Evolutionary conservation across 106 monocot genomes (phyloP), one percentile per base, ranked within the genome.

Genomic region (Ottelia alismoides): DNA sequence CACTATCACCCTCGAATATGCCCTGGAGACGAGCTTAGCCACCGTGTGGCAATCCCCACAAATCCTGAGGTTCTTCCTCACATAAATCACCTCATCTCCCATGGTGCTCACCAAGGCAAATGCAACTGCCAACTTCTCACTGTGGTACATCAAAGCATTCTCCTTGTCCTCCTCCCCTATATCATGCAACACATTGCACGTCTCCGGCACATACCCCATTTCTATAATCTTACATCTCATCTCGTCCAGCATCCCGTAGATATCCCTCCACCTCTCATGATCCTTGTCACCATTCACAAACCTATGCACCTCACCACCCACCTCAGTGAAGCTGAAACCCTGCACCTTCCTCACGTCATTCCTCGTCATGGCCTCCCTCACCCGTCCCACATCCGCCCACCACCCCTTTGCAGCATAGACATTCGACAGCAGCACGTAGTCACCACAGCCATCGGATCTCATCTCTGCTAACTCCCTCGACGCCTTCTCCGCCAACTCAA

Each of bases 161-260:
- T 94, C 72, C 49, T 94, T 94, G 21, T 94, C 88, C 65, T 94
- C 88, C 56, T 94, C 88, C 51, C 67, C 78, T 22, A 94, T 78
- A 51, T 88, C 93, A 40, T 94, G 93, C 64, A 94, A 52, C 28
- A 94, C 78, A 49, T 76, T 70, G 11, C 60, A 47, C 0, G 80
- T 81, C 45, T 83, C 88, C 1, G 87, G 53, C 40, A 70, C 54
- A 60, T 88, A 80, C 20, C 93, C 93, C 31, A 88, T 32, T 47
- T 49, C 70, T 49, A 25, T 55, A 22, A 94, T 73, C 70, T 65
- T 72, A 17, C 24, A 65, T 30, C 56, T 63, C 11, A 94, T 71
- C 52, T 84, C 84, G 28, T 84, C 77, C 70, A 94, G 31, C 45
- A 49, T 50, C 27, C 14, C 21, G 30, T 75, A 73, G 49, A 94